Conservation (phyloP, 1,284 basidiomycete species). For the Apiotrichum gamsii region DNA sequence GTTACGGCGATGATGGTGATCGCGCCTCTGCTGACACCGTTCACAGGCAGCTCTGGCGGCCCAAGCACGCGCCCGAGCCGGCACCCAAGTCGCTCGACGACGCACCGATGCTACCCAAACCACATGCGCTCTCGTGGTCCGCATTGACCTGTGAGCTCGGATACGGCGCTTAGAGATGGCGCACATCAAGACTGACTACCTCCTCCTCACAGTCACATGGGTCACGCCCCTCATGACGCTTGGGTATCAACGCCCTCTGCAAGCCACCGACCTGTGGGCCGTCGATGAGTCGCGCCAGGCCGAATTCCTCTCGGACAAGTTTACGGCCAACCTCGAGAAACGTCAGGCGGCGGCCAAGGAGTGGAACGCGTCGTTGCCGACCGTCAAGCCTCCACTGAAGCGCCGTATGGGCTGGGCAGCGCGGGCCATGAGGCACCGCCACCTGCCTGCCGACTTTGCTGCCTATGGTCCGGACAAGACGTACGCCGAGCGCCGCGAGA, state of each 20-base stretch:
- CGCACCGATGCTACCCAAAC: conserved; percentile 58
- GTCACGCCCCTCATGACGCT: conserved; percentile 61
- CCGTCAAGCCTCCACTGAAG: conserved; percentile 48
- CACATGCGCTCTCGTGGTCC: too few species aligned
- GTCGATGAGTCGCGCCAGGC: conserved; percentile 50
- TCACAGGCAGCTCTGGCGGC: conserved; percentile 52
- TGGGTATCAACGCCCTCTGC: conserved; percentile 60
- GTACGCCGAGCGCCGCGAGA: conserved; percentile 5
- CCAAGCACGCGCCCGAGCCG: conserved; percentile 52
- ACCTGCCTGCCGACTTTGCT: conserved; percentile 14
- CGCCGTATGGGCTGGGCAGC: conserved; percentile 52
- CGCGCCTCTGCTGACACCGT: neutral
- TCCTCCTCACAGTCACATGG: conserved; percentile 27
- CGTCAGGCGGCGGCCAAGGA: conserved; percentile 28
- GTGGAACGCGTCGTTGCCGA: conserved; percentile 37
- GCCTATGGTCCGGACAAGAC: conserved; percentile 9
- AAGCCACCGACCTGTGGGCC: conserved; percentile 66
- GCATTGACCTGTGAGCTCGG: too few species aligned
- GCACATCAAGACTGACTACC: neutral
- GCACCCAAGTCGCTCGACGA: conserved; percentile 57
- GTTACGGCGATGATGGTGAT: neutral
- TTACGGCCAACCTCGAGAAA: conserved; percentile 24
- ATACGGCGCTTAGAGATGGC: neutral
- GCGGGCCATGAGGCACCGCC: conserved; percentile 33
- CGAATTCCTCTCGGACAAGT: conserved; percentile 51